These are phyloP conservation scores for Penicillium flavigenum DNA, from an alignment of 495 filamentous ascomycete species.

Conservation along the genomic window DNA sequence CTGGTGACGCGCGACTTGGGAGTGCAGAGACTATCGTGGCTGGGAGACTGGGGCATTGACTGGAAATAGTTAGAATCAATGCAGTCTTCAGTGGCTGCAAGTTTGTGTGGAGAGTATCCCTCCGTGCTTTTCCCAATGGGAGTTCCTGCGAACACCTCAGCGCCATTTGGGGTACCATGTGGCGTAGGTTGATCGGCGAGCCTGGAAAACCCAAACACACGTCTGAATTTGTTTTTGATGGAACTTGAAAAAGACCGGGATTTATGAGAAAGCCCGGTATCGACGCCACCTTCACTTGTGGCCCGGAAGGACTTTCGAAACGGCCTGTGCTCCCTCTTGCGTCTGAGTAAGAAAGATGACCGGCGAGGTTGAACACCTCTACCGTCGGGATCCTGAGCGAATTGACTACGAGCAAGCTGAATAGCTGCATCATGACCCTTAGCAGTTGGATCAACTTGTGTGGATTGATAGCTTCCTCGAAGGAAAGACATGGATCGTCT, in stretches of 20 bases:
- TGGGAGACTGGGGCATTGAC: conserved; percentile 31
- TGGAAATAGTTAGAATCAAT: conserved; percentile 6
- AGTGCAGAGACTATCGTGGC: conserved; percentile 49
- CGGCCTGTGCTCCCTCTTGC: conserved; percentile 48
- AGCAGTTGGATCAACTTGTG: conserved; percentile 28
- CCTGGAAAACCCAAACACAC: conserved; percentile 55
- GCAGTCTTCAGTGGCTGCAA: background rate
- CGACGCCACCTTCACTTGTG: conserved; percentile 41
- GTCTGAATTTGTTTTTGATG: conserved; percentile 61
- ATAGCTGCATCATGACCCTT: conserved; percentile 49
- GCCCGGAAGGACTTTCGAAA: conserved; percentile 62
- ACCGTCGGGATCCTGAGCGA: conserved; percentile 38
- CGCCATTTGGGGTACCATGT: background rate
- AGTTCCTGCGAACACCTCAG: background rate
- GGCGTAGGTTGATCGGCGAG: conserved; percentile 29
- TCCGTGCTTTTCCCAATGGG: background rate
- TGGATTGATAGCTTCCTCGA: conserved; percentile 34
- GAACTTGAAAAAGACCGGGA: conserved; percentile 60
- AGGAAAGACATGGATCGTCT: conserved; percentile 65
- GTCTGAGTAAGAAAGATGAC: conserved; percentile 48
- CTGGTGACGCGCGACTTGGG: conserved; percentile 71
- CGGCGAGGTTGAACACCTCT: conserved; percentile 39
- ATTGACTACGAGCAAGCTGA: conserved; percentile 49
- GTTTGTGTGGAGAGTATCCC: background rate
- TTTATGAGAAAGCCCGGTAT: conserved; percentile 47